Evolutionary conservation across 352 stramenopile species (phyloP).

Genomic region (Phytophthora boehmeriae): DNA sequence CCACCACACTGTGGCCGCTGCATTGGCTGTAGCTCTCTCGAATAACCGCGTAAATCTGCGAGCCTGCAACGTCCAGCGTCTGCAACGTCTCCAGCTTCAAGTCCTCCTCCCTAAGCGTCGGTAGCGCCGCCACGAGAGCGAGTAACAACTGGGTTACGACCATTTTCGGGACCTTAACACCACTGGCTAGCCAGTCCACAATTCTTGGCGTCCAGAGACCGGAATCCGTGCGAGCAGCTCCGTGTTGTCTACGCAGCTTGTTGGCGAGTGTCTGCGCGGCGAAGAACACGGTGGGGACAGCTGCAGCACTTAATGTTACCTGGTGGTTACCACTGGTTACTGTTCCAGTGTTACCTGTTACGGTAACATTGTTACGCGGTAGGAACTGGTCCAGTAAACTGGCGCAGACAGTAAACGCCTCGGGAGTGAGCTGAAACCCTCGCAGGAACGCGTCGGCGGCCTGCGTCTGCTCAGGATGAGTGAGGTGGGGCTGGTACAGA

Average conservation of each 20-base stretch:
- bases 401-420: slow-evolving; percentile 74
- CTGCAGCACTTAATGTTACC: slow-evolving; percentile 22
- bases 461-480: slow-evolving; percentile 57
- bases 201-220: slow-evolving; percentile 51
- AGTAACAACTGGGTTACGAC: slow-evolving; percentile 79
- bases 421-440: slow-evolving; percentile 79
- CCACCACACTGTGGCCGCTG: slow-evolving; percentile 48
- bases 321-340: slow-evolving; percentile 8
- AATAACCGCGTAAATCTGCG: slow-evolving; percentile 15
- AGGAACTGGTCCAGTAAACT: slow-evolving; percentile 70
- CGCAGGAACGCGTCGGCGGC: slow-evolving; percentile 78
- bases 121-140: slow-evolving; percentile 66
- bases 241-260: slow-evolving; percentile 70
- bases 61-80: slow-evolving; percentile 5
- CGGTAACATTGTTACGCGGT: neutral
- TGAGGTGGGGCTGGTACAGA: slow-evolving; percentile 63
- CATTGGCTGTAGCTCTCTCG: slow-evolving; percentile 23
- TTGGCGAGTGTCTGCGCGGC: slow-evolving; percentile 83
- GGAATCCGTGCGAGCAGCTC: slow-evolving; percentile 32
- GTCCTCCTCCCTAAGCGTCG: slow-evolving; percentile 48
- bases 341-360: slow-evolving; percentile 9
- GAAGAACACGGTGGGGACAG: slow-evolving; percentile 74
- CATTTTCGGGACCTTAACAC: slow-evolving; percentile 51
- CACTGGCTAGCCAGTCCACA: slow-evolving; percentile 62
- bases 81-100: slow-evolving; percentile 26